Evolutionary conservation across 371 early-diverging fungal genomes (phyloP), one percentile per base, ranked within the genome.

Genomic region (Mucor circinelloides): DNA sequence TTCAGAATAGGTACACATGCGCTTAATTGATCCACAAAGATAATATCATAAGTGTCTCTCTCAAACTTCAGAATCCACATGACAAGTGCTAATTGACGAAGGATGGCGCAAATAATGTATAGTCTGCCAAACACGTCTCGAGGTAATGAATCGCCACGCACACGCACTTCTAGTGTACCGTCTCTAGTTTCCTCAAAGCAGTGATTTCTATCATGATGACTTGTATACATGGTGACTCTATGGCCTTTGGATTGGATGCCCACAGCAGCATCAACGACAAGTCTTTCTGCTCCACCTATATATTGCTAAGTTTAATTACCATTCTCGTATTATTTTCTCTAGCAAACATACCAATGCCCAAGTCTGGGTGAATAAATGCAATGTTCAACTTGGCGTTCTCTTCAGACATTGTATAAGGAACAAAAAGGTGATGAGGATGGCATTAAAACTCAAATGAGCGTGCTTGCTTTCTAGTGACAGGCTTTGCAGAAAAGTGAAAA

Each of bases 231-330:
- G 36, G 77, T 71, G 0, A 97, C 93, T 10, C 82, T 68, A 80
- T 98, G 96, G 10, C 97, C 97, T 38, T 81, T 85, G 27, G 74
- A 66, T 74, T 94, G 90, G 56, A 96, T 82, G 23, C 92, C 94
- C 0, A 90, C 79, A 2, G 97, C 97, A 1, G 95, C 92, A 84
- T 98, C 97, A 12, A 97, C 96, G 0, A 97, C 91, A n/a, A 98
- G 83, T 25, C 98, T 85, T 76, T 98, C 98, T 7, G 98, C 98
- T 25, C 98, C 98, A 52, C 97, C 97, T 89, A 70, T 89, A 70
- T 15, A 30, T 30, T 17, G 13, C 12, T 25, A 23, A 13, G 12
- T 31, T 30, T 5, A 36, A 59, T 10, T 19, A 8, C 42, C 28
- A 1, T 34, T 15, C 17, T 30, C 15, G 23, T 32, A 19, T 15